Percentiles rank a stretch among this genome's conserved stretches.
These are phyloP conservation scores for Candida sanyaensis DNA, from an alignment of 1,139 yeast species.

Conservation along the genomic window DNA sequence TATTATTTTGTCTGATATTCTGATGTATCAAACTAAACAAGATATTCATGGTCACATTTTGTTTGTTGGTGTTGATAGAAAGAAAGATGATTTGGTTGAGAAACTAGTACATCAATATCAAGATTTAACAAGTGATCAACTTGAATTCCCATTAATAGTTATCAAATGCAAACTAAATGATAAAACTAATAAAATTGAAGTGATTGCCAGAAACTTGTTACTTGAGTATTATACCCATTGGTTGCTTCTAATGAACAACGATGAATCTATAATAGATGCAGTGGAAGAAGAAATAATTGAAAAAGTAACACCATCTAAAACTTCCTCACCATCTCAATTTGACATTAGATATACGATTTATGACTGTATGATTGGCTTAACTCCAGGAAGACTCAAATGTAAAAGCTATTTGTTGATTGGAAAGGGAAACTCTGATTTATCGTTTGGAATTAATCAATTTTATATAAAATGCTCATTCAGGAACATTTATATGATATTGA, in stretches of 20 bases:
- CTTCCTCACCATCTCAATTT: slow-evolving; percentile 10
- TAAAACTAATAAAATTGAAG: slow-evolving; percentile 25
- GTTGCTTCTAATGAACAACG: slow-evolving; percentile 37
- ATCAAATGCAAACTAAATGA: slow-evolving; percentile 23
- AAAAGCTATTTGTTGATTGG: slow-evolving; percentile 53
- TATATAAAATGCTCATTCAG: slow-evolving; percentile 48
- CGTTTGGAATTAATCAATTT: slow-evolving; percentile 31
- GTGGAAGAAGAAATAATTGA: slow-evolving; percentile 20
- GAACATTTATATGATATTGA: slow-evolving; percentile 47
- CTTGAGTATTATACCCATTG: slow-evolving; percentile 60
- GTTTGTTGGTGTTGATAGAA: slow-evolving; percentile 23
- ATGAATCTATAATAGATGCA: slow-evolving; percentile 16
- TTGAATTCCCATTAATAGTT: slow-evolving; percentile 24
- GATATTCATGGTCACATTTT: slow-evolving; percentile 32
- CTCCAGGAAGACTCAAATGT: slow-evolving; percentile 58
- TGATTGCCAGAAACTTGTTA: slow-evolving; percentile 45
- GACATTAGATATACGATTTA: slow-evolving; percentile 48
- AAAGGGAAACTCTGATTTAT: slow-evolving; percentile 54
- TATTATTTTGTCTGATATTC: slow-evolving; percentile 23
- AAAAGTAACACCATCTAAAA: slow-evolving; percentile 13
- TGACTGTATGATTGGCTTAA: slow-evolving; percentile 57
- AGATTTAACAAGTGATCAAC: slow-evolving; percentile 16
- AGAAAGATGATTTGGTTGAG: slow-evolving; percentile 19
- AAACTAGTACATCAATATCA: slow-evolving; percentile 31
- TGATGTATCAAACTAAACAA: slow-evolving; percentile 33